phyloP scores from a whole-genome alignment of 768 basidiomycete species.

The Epithele typhae region DNA sequence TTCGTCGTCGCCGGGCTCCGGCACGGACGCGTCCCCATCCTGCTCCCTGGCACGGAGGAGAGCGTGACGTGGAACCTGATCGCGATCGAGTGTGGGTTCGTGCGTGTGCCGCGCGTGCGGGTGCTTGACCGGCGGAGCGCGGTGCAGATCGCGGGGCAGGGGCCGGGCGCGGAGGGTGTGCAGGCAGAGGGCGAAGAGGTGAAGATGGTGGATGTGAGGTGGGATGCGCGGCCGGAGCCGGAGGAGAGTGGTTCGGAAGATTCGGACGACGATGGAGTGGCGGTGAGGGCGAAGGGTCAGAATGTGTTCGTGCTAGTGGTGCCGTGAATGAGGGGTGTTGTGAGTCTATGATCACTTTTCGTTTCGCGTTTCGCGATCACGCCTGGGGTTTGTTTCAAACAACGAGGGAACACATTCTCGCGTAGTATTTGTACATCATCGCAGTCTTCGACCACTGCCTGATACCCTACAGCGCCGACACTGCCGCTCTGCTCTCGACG shows the following conservation, averaged over 20 bases:
- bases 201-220: conserved; percentile 46
- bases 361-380: too few relatives aligned
- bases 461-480: too few relatives aligned
- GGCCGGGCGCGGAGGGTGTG: conserved; percentile 22
- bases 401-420: too few relatives aligned
- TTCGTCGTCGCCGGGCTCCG: conserved; percentile 82
- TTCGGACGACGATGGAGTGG: too few relatives aligned
- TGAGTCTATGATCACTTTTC: too few relatives aligned
- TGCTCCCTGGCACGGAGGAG: conserved; percentile 74
- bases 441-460: too few relatives aligned
- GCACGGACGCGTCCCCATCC: conserved; percentile 57
- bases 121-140: conserved; percentile 49
- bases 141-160: conserved; percentile 23
- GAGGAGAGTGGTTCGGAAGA: conserved; percentile 4
- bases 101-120: conserved; percentile 56
- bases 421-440: too few relatives aligned
- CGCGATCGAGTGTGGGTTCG: conserved; percentile 70
- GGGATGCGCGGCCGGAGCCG: conserved; percentile 37
- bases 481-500: too few relatives aligned
- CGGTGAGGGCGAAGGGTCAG: neutral
- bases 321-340: too few relatives aligned
- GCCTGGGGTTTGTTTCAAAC: too few relatives aligned
- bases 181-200: conserved; percentile 42
- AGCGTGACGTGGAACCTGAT: conserved; percentile 62
- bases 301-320: conserved; percentile 6